A percentile compares a stretch with the other conserved stretches of the same genome.
Conservation (phyloP, 2,329 filamentous ascomycete species). For the Fusarium abutilonis region DNA sequence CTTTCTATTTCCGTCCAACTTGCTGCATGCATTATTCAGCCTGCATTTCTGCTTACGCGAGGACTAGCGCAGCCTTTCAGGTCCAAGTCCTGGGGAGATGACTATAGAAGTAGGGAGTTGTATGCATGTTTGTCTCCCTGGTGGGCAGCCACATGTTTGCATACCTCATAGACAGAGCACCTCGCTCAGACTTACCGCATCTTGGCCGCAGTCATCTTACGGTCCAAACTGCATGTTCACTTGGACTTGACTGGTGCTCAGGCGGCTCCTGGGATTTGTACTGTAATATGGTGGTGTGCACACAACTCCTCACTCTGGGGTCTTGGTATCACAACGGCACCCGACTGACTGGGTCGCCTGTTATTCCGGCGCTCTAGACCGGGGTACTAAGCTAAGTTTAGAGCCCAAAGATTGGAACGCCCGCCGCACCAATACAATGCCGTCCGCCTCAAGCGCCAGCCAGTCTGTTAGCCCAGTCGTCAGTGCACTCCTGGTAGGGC, state of each 20-base stretch:
- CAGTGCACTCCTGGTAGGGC: conserved; percentile 34
- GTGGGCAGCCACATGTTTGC: conserved; percentile 23
- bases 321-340: conserved; percentile 23
- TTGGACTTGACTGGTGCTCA: background rate
- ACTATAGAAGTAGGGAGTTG: conserved; percentile 6
- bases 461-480: conserved; percentile 6
- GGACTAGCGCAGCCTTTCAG: conserved; percentile 8
- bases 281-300: conserved; percentile 12
- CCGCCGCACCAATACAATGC: conserved; percentile 27
- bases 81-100: conserved; percentile 8
- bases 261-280: background rate
- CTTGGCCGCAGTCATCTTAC: background rate
- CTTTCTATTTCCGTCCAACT: conserved; percentile 1
- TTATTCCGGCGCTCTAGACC: conserved; percentile 30
- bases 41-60: conserved; percentile 4
- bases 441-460: conserved; percentile 26
- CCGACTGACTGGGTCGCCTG: conserved; percentile 37
- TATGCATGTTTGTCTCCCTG: conserved; percentile 24
- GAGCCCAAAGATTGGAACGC: conserved; percentile 17
- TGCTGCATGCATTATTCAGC: background rate
- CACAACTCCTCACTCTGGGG: conserved; percentile 4
- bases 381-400: conserved; percentile 8
- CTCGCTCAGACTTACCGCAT: background rate
- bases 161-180: background rate
- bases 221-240: conserved; percentile 3